Evolutionary conservation across 495 filamentous ascomycete species (phyloP), one percentile per base, ranked within the genome.

Genomic region (Astrothelium subdiscretum): DNA sequence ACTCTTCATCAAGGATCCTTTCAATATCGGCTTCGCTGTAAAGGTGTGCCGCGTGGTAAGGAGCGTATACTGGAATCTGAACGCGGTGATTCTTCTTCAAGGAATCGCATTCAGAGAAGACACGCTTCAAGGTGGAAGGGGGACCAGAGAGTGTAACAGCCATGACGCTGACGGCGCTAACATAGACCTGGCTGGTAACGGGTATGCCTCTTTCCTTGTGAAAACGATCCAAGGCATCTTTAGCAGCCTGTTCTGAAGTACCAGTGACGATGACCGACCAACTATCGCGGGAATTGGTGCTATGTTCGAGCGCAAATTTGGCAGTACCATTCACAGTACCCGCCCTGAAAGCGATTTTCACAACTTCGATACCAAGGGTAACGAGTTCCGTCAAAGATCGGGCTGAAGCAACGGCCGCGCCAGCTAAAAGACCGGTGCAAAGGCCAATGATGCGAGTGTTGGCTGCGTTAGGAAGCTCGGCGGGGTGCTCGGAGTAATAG

Each of bases 141-240:
- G 90, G 87, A n/a, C 86, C 90, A 67, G 89, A 92, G 58, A 95
- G 80, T 42, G 88, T 87, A 44, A 94, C 71, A 51, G 83, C 85
- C 71, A 80, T 87, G 13, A 81, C 74, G 59, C 85, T 86, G 40
- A 87, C 77, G 18, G 89, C 88, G 70, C 87, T 91, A 57, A 92
- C 76, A 70, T 91, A 95, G 0, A 85, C 84, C 58, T 78, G 79
- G 60, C 77, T 84, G 26, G 85, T 81, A 42, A 73, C 73, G 11
- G 87, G 79, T 44, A 87, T 80, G 40, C 76, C 77, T 81, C 88
- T 77, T 22, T 75, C 68, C 32, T 73, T 63, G 62, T 86, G 78
- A 71, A 85, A 87, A 2, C 75, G 70, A 12, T 64, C 71, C 26
- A 88, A 70, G 1, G 74, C 72, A 35, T 71, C 68, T 44, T 76